A percentile compares a stretch with the other conserved stretches of the same genome.
phyloP scores from a whole-genome alignment of 192 early-diverging fungal genomes.

The Diversispora epigaea region DNA sequence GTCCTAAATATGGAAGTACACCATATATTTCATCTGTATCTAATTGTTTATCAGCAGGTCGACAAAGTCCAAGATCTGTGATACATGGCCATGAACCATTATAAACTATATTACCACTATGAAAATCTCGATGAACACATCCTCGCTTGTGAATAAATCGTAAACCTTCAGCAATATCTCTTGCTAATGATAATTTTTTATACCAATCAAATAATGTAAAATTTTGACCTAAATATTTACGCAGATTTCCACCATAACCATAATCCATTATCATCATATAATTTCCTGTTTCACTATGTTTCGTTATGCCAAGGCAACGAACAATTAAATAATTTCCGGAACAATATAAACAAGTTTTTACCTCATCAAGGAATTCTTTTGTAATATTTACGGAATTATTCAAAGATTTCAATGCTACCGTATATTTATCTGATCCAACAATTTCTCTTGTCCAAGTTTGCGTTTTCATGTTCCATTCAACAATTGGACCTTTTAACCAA shows the following conservation, averaged over 20 bases:
- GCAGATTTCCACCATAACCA: background rate
- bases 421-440: background rate
- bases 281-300: background rate
- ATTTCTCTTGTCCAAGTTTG: background rate
- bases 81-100: background rate
- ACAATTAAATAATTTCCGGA: background rate
- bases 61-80: slow-evolving; percentile 14
- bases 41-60: background rate
- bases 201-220: background rate
- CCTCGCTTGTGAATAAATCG: background rate
- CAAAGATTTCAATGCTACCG: background rate
- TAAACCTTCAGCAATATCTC: background rate
- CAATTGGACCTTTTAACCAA: slow-evolving; percentile 10
- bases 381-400: background rate
- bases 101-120: slow-evolving; percentile 20
- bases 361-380: slow-evolving; percentile 2
- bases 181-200: background rate
- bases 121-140: slow-evolving; percentile 14
- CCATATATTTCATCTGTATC: background rate
- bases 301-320: slow-evolving; percentile 9
- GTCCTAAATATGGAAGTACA: slow-evolving; percentile 15
- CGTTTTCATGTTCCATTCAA: background rate
- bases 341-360: background rate
- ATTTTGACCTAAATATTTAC: background rate
- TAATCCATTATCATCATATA: slow-evolving; percentile 15